Base-by-base conservation (phyloP, 768 basidiomycete species). In the Lactarius evosmus region DNA sequence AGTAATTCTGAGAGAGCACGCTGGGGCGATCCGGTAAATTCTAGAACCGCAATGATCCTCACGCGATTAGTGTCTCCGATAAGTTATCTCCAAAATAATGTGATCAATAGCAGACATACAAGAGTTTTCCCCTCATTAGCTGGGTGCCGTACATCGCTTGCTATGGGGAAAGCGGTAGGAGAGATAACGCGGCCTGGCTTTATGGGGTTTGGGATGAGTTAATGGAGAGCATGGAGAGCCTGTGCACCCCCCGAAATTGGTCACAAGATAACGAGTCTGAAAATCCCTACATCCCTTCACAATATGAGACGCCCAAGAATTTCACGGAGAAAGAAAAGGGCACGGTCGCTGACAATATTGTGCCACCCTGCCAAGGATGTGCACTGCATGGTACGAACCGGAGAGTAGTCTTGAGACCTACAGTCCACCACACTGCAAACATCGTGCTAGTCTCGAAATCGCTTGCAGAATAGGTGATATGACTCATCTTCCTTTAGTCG, bases 381-480 rank as follows among this genome's bases (percentile, higher is more conserved):
- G 27, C 19, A 29, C 27, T 14, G n/a, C 27, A 30, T 11, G 51
- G n/a, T 6, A 27, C 17, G 34, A 56, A 22, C n/a, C 41, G 9
- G 41, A 44, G n/a, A 44, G 9, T 0, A 9, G 22, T 19, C 14
- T 75, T 76, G 74, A 76, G 74, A 75, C 72, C 73, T 74, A 74
- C 74, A 75, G 71, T 74, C 75, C 88, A 88, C 88, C 87, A 89
- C 89, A 90, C 89, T 87, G 88, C 87, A 83, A 49, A 49, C 46
- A 27, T 49, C 22, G 46, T 49, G 44, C 25, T 25, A 5, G 5
- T 14, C 22, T 25, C 25, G 46, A 27, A 5, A 6, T 49, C 12
- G 46, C 5, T 49, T 27, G 46, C 46, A 25, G 44, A 49, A 11
- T 12, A 1, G 22, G 11, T 27, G 25, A 49, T 6, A 9, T 19